Base-by-base conservation (phyloP, 2,329 filamentous ascomycete species). In the Hymenoscyphus fructigenus region DNA sequence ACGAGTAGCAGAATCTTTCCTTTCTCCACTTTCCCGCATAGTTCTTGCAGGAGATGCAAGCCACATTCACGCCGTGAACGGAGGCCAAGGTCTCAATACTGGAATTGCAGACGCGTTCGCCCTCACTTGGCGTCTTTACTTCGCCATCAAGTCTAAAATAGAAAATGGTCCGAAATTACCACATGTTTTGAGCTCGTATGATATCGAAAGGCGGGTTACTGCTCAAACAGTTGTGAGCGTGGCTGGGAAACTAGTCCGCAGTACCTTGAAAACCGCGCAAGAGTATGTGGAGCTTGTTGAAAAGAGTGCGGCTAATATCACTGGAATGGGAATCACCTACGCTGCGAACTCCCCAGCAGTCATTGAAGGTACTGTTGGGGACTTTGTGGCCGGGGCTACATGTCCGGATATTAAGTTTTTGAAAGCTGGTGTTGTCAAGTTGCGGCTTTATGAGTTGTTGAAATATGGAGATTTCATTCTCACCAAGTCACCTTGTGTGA, bases 201-300 rank as follows among this genome's bases (percentile, higher is more conserved):
- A 82, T 59, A 72, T 75, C 0, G 81, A 83, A 68, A 75, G 81
- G 10, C 74, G 80, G 36, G 73, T 75, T 3, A 81, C 79, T 0
- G 81, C 81, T 0, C 76, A 79, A 62, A 76, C 75, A 20, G 80
- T 83, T 26, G 81, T 83, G 50, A 77, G 80, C 36, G 81, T 83
- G 0, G 81, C 81, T 0, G 80, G 81, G 0, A 73, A 76, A 5
- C 71, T 83, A 15, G 81, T 83, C 2, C 75, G 81, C 53, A 79
- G 81, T 64, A 83, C 81, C 0, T 69, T 79, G 2, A 74, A 76
- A 57, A 76, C 78, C 17, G 80, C 81, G 1, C 79, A 79, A 67
- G 73, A 79, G 41, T 83, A 83, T 57, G 80, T 83, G 2, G 76
- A 76, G 29, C 80, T 80, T 0, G 81, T 83, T 53, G 76, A 83